Conservation (phyloP, 495 filamentous ascomycete genomes). For the Tuber borchii region DNA sequence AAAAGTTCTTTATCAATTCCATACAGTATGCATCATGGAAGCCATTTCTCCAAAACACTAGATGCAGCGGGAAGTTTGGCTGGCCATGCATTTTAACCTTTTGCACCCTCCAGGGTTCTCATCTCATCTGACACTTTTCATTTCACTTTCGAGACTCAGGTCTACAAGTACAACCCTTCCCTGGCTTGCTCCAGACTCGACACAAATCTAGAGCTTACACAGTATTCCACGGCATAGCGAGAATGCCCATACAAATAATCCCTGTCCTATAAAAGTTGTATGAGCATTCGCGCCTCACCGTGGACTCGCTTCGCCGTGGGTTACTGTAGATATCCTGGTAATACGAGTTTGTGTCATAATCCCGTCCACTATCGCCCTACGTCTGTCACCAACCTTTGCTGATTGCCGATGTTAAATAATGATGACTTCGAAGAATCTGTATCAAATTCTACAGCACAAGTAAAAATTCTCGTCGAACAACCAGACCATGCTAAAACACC, state of each 20-base stretch:
- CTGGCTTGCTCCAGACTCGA: not conserved
- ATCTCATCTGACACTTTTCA: not conserved
- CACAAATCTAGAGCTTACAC: not conserved
- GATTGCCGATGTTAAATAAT: not conserved
- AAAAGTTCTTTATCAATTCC: not conserved
- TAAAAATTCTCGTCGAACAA: conserved; percentile 29
- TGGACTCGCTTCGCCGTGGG: too few relatives aligned
- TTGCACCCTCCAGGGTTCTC: not conserved
- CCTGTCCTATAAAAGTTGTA: too few relatives aligned
- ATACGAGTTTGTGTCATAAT: not conserved
- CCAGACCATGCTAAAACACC: conserved; percentile 34
- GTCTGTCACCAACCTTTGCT: not conserved
- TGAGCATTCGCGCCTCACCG: too few relatives aligned
- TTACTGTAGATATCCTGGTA: not conserved
- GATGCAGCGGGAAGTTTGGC: not conserved
- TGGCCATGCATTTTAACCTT: not conserved
- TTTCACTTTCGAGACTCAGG: not conserved
- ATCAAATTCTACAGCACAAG: conserved; percentile 39
- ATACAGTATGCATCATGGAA: not conserved
- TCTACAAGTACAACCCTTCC: not conserved
- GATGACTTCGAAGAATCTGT: conserved; percentile 30
- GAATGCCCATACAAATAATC: too few relatives aligned
- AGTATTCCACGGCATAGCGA: not conserved
- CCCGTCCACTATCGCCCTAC: not conserved
- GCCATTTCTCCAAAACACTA: not conserved